Evolutionary conservation across 2,329 filamentous ascomycete genomes (phyloP).

Genomic region (Cladosporium sp.): DNA sequence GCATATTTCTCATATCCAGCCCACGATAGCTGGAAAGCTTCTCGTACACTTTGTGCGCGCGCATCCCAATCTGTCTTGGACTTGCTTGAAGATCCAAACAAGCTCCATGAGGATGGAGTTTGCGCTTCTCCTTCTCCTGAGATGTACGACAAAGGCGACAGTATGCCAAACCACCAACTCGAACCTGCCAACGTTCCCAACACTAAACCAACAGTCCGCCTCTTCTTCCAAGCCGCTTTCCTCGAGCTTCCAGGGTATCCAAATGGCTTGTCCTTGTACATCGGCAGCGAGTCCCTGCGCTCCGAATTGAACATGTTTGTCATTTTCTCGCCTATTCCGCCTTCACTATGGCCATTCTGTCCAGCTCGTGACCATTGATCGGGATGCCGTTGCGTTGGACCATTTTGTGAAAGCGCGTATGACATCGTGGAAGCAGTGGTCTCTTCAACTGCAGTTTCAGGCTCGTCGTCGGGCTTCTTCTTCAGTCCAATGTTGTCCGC

Average conservation of each 20-base stretch:
- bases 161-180: conserved; percentile 67
- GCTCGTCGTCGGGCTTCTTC: conserved; percentile 18
- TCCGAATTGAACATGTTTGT: conserved; percentile 63
- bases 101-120: conserved; percentile 37
- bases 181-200: conserved; percentile 59
- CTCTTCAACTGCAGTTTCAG: background rate
- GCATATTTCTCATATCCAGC: conserved; percentile 88
- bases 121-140: conserved; percentile 19
- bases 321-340: conserved; percentile 61
- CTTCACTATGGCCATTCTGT: conserved; percentile 34
- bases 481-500: conserved; percentile 10
- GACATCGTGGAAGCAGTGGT: conserved; percentile 37
- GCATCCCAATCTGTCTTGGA: conserved; percentile 67
- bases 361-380: conserved; percentile 26
- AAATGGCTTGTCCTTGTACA: conserved; percentile 99
- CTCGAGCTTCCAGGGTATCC: conserved; percentile 60
- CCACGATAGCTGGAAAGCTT: conserved; percentile 90
- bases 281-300: conserved; percentile 65
- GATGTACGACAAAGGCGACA: conserved; percentile 42
- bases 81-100: conserved; percentile 50
- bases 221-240: conserved; percentile 60
- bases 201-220: conserved; percentile 58
- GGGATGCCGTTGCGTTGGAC: conserved; percentile 44
- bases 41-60: conserved; percentile 77
- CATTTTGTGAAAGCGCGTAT: conserved; percentile 44